A percentile compares a stretch with the other conserved stretches of the same genome.
Conservation (phyloP, 164 flowering plant species). For the Dillenia suffruticosa region DNA sequence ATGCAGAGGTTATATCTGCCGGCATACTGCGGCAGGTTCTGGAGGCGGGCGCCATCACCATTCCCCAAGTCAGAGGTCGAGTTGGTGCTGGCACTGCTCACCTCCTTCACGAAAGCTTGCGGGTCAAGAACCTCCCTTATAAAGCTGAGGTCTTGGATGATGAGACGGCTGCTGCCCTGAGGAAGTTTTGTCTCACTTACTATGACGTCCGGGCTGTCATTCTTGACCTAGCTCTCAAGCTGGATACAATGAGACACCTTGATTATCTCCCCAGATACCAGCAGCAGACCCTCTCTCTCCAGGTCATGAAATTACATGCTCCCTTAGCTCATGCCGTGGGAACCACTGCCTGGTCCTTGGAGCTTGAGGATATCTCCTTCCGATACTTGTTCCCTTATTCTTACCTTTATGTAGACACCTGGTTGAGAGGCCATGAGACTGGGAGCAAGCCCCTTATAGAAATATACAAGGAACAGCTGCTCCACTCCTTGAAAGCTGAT, state of each 20-base stretch:
- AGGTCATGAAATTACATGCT: constrained; percentile 75
- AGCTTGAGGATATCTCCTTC: constrained; percentile 87
- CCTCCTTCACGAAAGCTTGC: constrained; percentile 70
- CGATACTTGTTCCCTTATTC: constrained; percentile 77
- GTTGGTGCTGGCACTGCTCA: constrained; percentile 70
- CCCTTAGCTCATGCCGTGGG: constrained; percentile 90
- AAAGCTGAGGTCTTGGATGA: constrained; percentile 62
- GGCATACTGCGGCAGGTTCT: constrained; percentile 61
- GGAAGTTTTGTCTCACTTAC: constrained; percentile 77
- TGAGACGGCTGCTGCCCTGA: constrained; percentile 56
- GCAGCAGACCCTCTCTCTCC: constrained; percentile 60
- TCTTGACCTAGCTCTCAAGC: constrained; percentile 66
- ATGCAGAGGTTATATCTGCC: constrained; percentile 91
- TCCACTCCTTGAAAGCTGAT: constrained; percentile 48
- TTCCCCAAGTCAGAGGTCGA: constrained; percentile 43
- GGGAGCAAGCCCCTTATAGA: constrained; percentile 60
- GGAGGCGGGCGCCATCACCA: constrained; percentile 53
- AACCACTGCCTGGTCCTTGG: constrained; percentile 45
- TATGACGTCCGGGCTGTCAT: constrained; percentile 79
- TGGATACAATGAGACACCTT: constrained; percentile 81
- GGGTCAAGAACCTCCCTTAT: constrained; percentile 52
- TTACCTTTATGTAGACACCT: constrained; percentile 69
- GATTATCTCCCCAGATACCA: constrained; percentile 71
- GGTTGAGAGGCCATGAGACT: constrained; percentile 73
- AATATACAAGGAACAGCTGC: constrained; percentile 53